Base-by-base conservation (phyloP, 805 yeast species). In the Candida coleopterorum region DNA sequence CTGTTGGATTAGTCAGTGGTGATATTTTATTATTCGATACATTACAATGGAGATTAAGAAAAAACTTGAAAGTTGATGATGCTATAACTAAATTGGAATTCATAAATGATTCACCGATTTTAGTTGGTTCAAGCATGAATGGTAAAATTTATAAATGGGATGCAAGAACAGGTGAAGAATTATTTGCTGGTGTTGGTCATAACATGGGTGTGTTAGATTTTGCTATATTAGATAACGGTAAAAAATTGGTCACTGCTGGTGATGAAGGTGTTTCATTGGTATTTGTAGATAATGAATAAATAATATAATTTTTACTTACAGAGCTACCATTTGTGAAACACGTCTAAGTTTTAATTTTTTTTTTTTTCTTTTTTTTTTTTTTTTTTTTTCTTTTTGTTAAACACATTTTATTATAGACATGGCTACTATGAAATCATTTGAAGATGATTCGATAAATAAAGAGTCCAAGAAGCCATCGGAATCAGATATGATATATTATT, bases 261-360 rank as follows among this genome's bases (percentile, higher is more conserved):
- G 98, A 93, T 58, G 98, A 93, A 60, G 96, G 96, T 47, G 96
- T 93, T 22, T 77, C 94, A 9, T 67, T 90, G 45, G 75, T 90
- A 9, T 88, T 79, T 49, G 18, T 33, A 33, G 30, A 33, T 33
- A 25, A 33, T 8, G 8, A 25, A 8, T 32, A 32, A 15, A 22
- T 5, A 12, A n/a, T 5, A 9, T 9, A 6, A 20, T 20, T 20
- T 20, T 6, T 20, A 20, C 6, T 20, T n/a, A 25, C 4, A 6
- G 3, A 9, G 26, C 28, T 32, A 23, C 34, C 26, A 23, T 20
- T 20, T 6, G 2, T 4, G n/a, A 26, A 14, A 33, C 36, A 27
- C 36, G 36, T 33, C 36, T 33, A 5, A n/a, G 12, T 10, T 24
- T 23, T 25, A 5, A 25, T 6, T 10, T 31, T 31, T 22, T 22